Base-by-base conservation (phyloP, 257 asterid species). In the Jacaranda copaia region DNA sequence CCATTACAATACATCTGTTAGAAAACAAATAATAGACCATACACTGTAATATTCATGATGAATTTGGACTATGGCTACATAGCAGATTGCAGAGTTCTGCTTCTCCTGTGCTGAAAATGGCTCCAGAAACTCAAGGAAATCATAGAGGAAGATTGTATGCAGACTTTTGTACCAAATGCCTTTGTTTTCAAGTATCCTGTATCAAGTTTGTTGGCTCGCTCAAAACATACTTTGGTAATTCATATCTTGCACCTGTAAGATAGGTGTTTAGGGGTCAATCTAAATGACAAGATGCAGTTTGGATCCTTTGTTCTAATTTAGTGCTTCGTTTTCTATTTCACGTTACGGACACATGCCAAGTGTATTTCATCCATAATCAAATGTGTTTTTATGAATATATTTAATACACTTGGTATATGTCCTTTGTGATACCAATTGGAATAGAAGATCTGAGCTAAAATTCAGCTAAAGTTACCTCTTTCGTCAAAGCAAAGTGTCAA, bases 161-260 rank as follows among this genome's bases (percentile, higher is more conserved):
- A 51, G 56, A 64, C 59, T 36, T 75, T 69, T 3, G 16, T 39
- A 19, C 20, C 14, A 59, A 67, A 39, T 13, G 18, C 6, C 3
- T 62, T 32, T 5, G 59, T n/a, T 25, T 70, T 83, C 84, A 78
- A 72, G 81, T 67, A 73, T 85, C 83, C 53, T 55, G 87, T 74
- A 92, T 92, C 89, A 88, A 81, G 87, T 92, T 92, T 52, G 80
- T 89, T 14, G 96, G 97, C 86, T 92, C 96, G 63, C 97, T 92
- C 81, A 92, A 71, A 5, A 92, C 96, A 32, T 92, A 92, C 82
- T 82, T 92, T 15, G 97, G 97, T 59, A 92, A 75, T 77, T 92
- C 93, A 68, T 92, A 92, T 83, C 88, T 90, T 25, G 89, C 89
- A 79, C 97, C 97, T 90, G 96, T 84, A 36, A 68, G 57, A 59